Conservation (phyloP, 164 flowering plant species). For the Umbellularia californica region DNA sequence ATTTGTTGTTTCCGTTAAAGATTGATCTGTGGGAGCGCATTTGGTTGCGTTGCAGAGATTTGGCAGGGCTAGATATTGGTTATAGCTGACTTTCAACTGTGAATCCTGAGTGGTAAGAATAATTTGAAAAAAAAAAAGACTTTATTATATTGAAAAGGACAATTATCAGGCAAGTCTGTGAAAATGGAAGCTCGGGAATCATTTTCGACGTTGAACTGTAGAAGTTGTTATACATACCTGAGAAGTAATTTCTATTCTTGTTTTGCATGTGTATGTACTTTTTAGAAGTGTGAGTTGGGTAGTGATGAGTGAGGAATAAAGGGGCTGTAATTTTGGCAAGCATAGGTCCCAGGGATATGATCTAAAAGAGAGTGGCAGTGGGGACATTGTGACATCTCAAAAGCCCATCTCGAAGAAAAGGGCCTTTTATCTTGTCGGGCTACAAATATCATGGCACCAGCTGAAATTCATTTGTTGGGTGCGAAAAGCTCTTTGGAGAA, state of each 20-base stretch:
- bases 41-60: no score
- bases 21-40: no score
- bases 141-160: no score
- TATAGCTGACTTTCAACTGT: neutral
- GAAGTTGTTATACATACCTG: no score
- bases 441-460: constrained; percentile 19
- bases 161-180: no score
- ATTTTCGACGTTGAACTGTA: no score
- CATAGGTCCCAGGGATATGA: constrained; percentile 2
- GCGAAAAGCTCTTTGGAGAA: constrained; percentile 13
- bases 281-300: neutral
- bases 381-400: constrained; percentile 38
- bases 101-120: neutral
- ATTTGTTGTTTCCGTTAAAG: no score
- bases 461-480: constrained; percentile 15
- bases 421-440: constrained; percentile 1
- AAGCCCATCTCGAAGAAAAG: constrained; percentile 17
- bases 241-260: no score
- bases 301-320: neutral
- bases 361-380: constrained; percentile 34
- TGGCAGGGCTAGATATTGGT: neutral
- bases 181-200: no score
- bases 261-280: no score
- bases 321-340: neutral
- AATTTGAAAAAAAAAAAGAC: neutral